Evolutionary conservation across 768 basidiomycete genomes (phyloP), one percentile per base, ranked within the genome.

Genomic region (Termitomyces sp.): DNA sequence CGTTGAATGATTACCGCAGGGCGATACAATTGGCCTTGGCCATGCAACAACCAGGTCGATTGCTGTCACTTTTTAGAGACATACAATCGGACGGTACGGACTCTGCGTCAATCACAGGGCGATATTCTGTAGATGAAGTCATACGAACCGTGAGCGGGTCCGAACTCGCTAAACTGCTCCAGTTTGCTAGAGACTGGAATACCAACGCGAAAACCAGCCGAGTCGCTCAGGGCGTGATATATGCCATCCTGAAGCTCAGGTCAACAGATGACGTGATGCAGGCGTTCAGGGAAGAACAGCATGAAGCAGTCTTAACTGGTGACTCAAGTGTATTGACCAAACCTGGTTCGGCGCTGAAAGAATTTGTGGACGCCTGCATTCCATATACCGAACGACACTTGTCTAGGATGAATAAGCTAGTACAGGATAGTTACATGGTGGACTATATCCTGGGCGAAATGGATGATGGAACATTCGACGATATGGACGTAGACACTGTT

Each of bases 321-420:
- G 65, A 59, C 3, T 47, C 41, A 44, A 40, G 52, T 30, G 50
- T 60, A 21, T 57, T 61, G 55, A 57, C 56, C 52, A 65, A 58
- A 59, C 49, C 55, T 53, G 10, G 68, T 67, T 39, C 73, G 25
- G 74, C 74, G 30, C 67, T 91, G 50, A 85, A 84, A 64, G 93
- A 97, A 52, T 70, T 96, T 53, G 71, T 98, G 11, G 91, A 94
- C 45, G 88, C 85, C 4, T 73, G 98, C 54, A 83, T 98, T 50
- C 94, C 97, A 11, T 99, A 98, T 67, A 95, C 95, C 9, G 93
- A 96, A 68, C 81, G 97, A 51, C 97, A 99, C 73, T 81, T 95
- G 42, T 73, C 85, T 37, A 77, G 95, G 62, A 81, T 94, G 69
- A 92, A 95, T 57, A 82, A 85, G 66, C 72, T 97, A 54, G 82